phyloP scores from a whole-genome alignment of 768 basidiomycete species.

The Auricularia auricula-judae region DNA sequence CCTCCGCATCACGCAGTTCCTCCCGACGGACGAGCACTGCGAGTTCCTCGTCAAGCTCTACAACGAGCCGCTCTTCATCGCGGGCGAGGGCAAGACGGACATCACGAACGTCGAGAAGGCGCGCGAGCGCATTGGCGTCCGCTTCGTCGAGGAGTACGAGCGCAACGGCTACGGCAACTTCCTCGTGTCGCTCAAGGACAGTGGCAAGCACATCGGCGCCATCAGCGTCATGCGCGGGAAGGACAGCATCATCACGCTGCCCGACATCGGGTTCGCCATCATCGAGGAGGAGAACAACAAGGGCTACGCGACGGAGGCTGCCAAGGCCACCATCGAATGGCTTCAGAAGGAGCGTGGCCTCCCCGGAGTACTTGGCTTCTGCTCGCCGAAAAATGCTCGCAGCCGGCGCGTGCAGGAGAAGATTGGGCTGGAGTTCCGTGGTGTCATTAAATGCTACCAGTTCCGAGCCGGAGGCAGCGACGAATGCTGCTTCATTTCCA shows the following conservation, averaged over 20 bases:
- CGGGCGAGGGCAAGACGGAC: neutral
- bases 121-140: neutral
- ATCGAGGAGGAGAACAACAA: neutral
- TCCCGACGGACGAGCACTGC: neutral
- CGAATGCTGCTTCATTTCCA: too few relatives aligned
- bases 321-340: neutral
- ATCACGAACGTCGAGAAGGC: neutral
- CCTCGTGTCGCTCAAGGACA: neutral
- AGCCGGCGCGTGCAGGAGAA: neutral
- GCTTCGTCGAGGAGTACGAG: neutral
- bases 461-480: constrained; percentile 6
- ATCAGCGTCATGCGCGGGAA: neutral
- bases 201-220: neutral
- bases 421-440: neutral
- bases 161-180: neutral
- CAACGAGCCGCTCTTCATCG: neutral
- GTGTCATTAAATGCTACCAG: constrained; percentile 9
- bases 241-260: neutral
- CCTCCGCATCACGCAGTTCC: neutral
- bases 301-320: neutral
- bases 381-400: neutral
- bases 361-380: neutral
- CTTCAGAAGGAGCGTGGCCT: neutral
- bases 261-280: neutral
- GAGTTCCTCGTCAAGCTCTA: neutral